These are phyloP conservation scores for Sideroxylon spinosum DNA, from an alignment of 179 eudicot genomes.

Conservation along the genomic window DNA sequence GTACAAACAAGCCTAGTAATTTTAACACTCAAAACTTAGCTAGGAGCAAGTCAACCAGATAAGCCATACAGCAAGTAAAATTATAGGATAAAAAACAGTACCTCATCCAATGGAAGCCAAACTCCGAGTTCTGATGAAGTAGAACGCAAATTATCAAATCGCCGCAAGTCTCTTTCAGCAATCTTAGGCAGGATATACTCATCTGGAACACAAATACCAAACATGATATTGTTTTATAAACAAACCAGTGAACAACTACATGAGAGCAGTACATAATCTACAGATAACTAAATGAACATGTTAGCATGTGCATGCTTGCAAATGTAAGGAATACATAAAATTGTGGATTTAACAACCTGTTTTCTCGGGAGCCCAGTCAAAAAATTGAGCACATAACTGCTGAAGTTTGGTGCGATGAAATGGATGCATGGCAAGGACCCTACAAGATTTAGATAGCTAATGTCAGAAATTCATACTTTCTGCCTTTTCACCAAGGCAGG, in stretches of 20 bases:
- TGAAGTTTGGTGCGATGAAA: constrained; percentile 62
- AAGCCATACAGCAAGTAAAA: neutral
- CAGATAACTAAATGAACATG: neutral
- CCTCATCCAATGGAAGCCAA: constrained; percentile 58
- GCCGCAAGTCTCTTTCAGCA: constrained; percentile 84
- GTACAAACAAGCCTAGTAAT: constrained; percentile 1
- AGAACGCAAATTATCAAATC: constrained; percentile 67
- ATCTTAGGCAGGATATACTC: constrained; percentile 91
- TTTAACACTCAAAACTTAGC: neutral
- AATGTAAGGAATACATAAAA: neutral
- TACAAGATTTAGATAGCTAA: constrained; percentile 27
- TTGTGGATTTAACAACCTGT: constrained; percentile 48
- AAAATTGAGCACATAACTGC: constrained; percentile 59
- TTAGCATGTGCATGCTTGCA: constrained; percentile 1
- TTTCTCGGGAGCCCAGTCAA: constrained; percentile 90
- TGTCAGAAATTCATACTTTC: neutral
- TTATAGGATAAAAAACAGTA: constrained; percentile 23
- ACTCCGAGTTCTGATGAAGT: constrained; percentile 60
- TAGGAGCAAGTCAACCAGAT: neutral
- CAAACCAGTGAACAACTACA: neutral
- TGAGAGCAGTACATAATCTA: neutral
- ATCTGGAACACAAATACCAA: constrained; percentile 37
- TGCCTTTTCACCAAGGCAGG: neutral
- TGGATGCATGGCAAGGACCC: constrained; percentile 59
- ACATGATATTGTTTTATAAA: neutral